Evolutionary conservation across 306 rosid species (phyloP), one percentile per base, ranked within the genome.

Genomic region (Malus sieversii): DNA sequence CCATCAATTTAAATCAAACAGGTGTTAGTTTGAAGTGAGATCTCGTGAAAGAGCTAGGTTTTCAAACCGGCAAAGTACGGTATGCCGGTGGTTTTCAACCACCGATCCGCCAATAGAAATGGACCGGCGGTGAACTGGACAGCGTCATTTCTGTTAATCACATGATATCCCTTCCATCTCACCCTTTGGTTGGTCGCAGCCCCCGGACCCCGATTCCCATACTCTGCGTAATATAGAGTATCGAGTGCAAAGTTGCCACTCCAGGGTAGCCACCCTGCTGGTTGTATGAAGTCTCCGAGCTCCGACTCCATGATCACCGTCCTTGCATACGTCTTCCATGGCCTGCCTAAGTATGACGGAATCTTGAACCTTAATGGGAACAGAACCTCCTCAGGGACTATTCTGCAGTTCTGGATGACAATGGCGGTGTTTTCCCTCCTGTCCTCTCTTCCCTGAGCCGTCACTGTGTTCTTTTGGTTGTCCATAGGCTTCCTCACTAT

Each of bases 211-310:
- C 68, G 45, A 32, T 82, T 82, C 20, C n/a, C 79, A 53, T 73
- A 78, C 76, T 82, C 82, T 55, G 73, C 74, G 35, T 61, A 82
- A 25, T 40, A 73, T 48, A 82, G 11, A 4, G 82, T 82, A 42
- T 82, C 73, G 8, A 78, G 79, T 6, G 60, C 81, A 57, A 77
- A 30, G 40, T 11, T 40, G 0, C 82, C 73, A 6, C 6, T 3
- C 85, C 85, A 82, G 52, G 70, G 79, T 38, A 83, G 45, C 86
- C 77, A 78, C 12, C 82, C 82, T 42, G 78, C 85, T 30, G 82
- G 82, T 44, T 82, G 76, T 46, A 82, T 82, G 16, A 74, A 64
- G 63, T 78, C 85, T 55, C 79, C 82, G 1, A 78, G 8, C 4
- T 30, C 51, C 1, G 77, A 73, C 25, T 82, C 82, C 85, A 82